Evolutionary conservation across 225 moss, liverwort and hornwort species (phyloP).

Genomic region (Neckera pumila): DNA sequence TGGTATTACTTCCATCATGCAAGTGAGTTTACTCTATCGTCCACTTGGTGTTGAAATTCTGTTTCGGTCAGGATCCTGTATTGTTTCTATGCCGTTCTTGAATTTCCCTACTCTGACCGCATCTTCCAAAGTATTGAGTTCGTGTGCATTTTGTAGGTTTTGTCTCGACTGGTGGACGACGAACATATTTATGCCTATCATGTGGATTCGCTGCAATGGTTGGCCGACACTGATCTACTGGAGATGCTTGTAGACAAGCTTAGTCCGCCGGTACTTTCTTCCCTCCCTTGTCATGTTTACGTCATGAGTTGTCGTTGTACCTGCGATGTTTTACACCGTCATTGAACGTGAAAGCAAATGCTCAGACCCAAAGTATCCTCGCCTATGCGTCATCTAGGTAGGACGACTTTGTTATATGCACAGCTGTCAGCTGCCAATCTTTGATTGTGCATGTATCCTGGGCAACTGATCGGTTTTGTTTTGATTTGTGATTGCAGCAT

Average conservation of each 20-base stretch:
- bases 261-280: constrained; percentile 63
- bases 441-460: background rate
- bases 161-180: constrained; percentile 93
- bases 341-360: background rate
- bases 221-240: constrained; percentile 91
- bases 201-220: constrained; percentile 87
- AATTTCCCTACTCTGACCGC: background rate
- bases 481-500: constrained; percentile 41
- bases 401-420: background rate
- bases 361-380: background rate
- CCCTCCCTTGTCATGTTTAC: background rate
- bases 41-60: background rate
- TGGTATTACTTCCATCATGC: constrained; percentile 94
- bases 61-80: background rate
- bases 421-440: background rate
- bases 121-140: background rate
- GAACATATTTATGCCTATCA: constrained; percentile 91
- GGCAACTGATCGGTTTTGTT: background rate
- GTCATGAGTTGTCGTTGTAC: background rate
- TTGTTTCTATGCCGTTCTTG: background rate
- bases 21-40: constrained; percentile 34
- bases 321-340: background rate
- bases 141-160: constrained; percentile 40
- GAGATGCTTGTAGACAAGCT: constrained; percentile 99
- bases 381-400: background rate